Percentiles rank a stretch among this genome's conserved stretches.
Evolutionary conservation across 2,329 filamentous ascomycete genomes (phyloP).

Genomic region (Exophiala mesophila): DNA sequence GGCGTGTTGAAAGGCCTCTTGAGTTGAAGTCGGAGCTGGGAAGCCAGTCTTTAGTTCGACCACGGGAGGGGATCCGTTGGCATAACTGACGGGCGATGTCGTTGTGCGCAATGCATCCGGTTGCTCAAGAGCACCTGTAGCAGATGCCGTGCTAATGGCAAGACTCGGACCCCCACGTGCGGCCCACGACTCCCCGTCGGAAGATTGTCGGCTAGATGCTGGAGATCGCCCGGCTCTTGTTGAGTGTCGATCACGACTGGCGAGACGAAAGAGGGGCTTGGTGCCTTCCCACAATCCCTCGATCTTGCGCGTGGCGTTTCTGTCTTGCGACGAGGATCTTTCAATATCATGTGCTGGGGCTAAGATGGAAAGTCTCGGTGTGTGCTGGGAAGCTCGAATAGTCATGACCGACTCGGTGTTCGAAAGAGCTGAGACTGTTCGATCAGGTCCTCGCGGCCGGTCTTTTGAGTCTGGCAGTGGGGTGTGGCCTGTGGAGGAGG

Average conservation of each 20-base stretch:
- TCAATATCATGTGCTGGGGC: conserved; percentile 8
- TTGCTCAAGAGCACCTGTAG: conserved; percentile 39
- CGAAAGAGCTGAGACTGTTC: conserved; percentile 41
- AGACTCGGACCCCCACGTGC: conserved; percentile 39
- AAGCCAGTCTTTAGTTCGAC: conserved; percentile 7
- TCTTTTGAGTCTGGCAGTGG: conserved; percentile 25
- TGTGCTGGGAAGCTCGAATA: conserved; percentile 33
- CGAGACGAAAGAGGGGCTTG: conserved; percentile 17
- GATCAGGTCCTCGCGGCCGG: conserved; percentile 37
- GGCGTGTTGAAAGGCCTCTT: conserved; percentile 27
- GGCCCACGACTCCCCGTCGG: conserved; percentile 32
- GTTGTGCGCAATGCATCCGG: conserved; percentile 33
- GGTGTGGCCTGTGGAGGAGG: conserved; percentile 19
- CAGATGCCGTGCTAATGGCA: conserved; percentile 41
- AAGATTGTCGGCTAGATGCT: conserved; percentile 25
- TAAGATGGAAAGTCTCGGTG: conserved; percentile 22
- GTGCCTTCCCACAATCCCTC: conserved; percentile 25
- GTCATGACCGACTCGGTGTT: conserved; percentile 45
- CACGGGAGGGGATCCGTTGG: conserved; percentile 8
- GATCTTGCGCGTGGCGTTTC: conserved; percentile 18
- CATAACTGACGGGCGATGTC: conserved; percentile 9
- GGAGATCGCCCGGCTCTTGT: conserved; percentile 30
- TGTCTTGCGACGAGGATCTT: conserved; percentile 13
- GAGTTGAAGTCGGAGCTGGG: conserved; percentile 21
- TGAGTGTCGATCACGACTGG: conserved; percentile 34